These are phyloP conservation scores for Exutisphaerella laricina DNA, from an alignment of 2,329 filamentous ascomycete species.

Conservation along the genomic window DNA sequence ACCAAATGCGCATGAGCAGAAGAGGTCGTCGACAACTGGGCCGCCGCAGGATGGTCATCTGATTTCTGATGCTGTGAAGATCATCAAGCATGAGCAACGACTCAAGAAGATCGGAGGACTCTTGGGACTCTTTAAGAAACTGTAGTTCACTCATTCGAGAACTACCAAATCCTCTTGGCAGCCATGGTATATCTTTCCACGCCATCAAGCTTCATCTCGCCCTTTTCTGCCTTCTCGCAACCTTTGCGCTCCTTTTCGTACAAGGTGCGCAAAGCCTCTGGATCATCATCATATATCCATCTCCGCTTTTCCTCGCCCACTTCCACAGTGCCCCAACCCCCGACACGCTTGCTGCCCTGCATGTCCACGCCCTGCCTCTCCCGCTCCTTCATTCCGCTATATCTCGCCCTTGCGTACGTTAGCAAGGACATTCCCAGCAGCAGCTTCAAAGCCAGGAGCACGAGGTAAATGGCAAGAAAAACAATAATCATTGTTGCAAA, in stretches of 20 bases:
- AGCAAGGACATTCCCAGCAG: slow-evolving; percentile 83
- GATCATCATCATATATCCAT: slow-evolving; percentile 83
- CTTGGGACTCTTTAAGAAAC: slow-evolving; percentile 21
- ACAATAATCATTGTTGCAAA: slow-evolving; percentile 77
- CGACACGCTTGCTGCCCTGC: slow-evolving; percentile 64
- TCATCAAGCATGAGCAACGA: slow-evolving; percentile 23
- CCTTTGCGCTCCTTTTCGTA: slow-evolving; percentile 58
- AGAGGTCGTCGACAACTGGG: not conserved
- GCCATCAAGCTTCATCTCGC: slow-evolving; percentile 56
- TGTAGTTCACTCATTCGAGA: too few species aligned
- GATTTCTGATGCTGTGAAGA: slow-evolving; percentile 25
- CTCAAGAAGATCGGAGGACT: slow-evolving; percentile 16
- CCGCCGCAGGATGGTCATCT: slow-evolving; percentile 15
- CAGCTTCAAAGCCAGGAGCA: slow-evolving; percentile 69
- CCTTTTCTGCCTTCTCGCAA: slow-evolving; percentile 46
- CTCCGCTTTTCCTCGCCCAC: slow-evolving; percentile 79
- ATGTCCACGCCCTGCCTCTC: slow-evolving; percentile 52
- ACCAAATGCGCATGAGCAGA: slow-evolving; percentile 1
- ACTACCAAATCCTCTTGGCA: slow-evolving; percentile 93
- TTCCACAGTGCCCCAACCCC: slow-evolving; percentile 80
- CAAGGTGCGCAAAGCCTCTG: slow-evolving; percentile 59
- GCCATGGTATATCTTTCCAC: slow-evolving; percentile 88
- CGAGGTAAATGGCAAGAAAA: slow-evolving; percentile 76
- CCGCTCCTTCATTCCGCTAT: slow-evolving; percentile 69
- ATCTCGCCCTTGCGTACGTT: slow-evolving; percentile 70